Percentiles rank a stretch among this genome's conserved stretches.
These are phyloP conservation scores for Globisporangium spinosum DNA, from an alignment of 352 stramenopile species.

Conservation along the genomic window DNA sequence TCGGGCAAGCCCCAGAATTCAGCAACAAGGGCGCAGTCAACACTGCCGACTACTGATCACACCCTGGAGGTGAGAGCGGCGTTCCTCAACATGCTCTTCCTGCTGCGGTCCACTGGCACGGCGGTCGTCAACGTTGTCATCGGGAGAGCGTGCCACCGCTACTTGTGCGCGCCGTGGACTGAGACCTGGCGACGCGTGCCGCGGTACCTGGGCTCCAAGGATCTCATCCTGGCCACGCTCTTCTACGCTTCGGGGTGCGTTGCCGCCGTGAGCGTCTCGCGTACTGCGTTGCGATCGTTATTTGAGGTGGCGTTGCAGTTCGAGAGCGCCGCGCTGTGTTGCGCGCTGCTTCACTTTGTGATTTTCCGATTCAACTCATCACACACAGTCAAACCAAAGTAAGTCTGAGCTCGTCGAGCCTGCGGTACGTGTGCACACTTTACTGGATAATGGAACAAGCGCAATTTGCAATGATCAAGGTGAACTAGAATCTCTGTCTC, in stretches of 20 bases:
- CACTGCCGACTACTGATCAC: neutral
- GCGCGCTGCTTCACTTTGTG: conserved; percentile 48
- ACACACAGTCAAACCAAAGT: neutral
- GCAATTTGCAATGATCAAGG: neutral
- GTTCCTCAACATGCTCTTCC: conserved; percentile 50
- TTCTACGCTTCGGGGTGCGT: conserved; percentile 42
- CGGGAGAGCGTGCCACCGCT: conserved; percentile 44
- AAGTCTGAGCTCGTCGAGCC: neutral
- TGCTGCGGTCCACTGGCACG: conserved; percentile 29
- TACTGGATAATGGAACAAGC: neutral
- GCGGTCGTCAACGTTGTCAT: conserved; percentile 35
- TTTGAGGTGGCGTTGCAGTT: conserved; percentile 46
- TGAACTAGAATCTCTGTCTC: neutral
- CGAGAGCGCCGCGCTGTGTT: conserved; percentile 37
- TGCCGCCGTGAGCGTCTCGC: conserved; percentile 36
- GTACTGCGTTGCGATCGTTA: conserved; percentile 37
- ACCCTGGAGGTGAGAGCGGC: conserved; percentile 23
- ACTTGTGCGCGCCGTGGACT: conserved; percentile 46
- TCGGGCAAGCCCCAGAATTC: conserved; percentile 1
- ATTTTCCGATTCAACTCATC: conserved; percentile 18
- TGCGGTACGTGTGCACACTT: neutral
- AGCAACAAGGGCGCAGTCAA: neutral
- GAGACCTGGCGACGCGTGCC: conserved; percentile 46
- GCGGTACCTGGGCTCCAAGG: conserved; percentile 56
- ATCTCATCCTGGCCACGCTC: conserved; percentile 52